phyloP scores from a whole-genome alignment of 371 early-diverging fungal species.

The Lichtheimia ornata region DNA sequence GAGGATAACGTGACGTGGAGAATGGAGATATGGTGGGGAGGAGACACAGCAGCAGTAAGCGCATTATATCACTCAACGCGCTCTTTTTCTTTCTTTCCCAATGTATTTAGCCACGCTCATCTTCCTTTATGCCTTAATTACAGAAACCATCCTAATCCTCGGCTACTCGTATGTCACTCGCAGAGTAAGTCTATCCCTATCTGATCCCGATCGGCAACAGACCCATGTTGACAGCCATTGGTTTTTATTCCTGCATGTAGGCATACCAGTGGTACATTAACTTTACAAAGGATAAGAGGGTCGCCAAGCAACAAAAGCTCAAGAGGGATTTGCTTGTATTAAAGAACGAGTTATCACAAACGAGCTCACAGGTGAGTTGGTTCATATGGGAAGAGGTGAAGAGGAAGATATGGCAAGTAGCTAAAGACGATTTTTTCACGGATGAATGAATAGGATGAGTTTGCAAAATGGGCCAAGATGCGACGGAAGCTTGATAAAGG shows the following conservation, averaged over 20 bases:
- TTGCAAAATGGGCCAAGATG: conserved; percentile 95
- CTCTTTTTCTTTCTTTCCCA: not conserved
- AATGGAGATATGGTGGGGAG: too few relatives aligned
- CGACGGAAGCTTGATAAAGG: conserved; percentile 80
- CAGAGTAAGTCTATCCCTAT: conserved; percentile 29
- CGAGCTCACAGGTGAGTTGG: conserved; percentile 71
- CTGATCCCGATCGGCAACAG: too few relatives aligned
- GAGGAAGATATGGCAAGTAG: not conserved
- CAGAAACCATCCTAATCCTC: conserved; percentile 58
- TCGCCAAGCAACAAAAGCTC: conserved; percentile 54
- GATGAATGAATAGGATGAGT: conserved; percentile 72
- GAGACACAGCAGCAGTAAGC: too few relatives aligned
- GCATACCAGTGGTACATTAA: conserved; percentile 52
- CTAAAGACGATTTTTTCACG: not conserved
- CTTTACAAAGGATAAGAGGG: conserved; percentile 41
- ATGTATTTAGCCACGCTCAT: conserved; percentile 58
- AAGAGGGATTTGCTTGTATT: conserved; percentile 60
- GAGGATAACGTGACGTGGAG: too few relatives aligned
- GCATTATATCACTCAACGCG: too few relatives aligned
- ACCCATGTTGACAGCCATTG: too few relatives aligned
- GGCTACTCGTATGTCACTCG: conserved; percentile 60
- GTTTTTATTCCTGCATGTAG: conserved; percentile 20
- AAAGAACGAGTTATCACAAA: conserved; percentile 61
- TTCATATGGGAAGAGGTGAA: not conserved
- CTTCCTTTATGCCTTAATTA: conserved; percentile 53